These are phyloP conservation scores for Cyclotella kingstonii DNA, from an alignment of 108 stramenopile species.

Conservation along the genomic window DNA sequence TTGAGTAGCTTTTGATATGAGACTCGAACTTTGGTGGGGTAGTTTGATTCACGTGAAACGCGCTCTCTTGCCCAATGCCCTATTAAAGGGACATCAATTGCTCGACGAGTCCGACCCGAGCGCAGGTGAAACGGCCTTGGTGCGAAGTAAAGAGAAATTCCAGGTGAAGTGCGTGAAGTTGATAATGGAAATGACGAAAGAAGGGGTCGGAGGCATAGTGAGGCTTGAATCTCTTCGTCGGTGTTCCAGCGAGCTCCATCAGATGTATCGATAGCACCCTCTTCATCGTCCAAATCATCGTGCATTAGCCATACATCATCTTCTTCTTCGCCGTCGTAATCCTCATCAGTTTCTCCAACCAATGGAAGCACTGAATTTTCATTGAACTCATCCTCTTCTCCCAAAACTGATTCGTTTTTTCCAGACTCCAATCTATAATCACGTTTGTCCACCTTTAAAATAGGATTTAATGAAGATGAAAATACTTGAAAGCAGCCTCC, in stretches of 20 bases:
- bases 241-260: slow-evolving; percentile 50
- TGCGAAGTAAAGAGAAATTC: slow-evolving; percentile 95
- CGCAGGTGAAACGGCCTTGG: slow-evolving; percentile 95
- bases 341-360: slow-evolving; percentile 79
- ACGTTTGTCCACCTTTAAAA: slow-evolving; percentile 75
- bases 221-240: slow-evolving; percentile 54
- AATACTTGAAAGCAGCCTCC: slow-evolving; percentile 62
- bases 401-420: slow-evolving; percentile 47
- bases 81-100: slow-evolving; percentile 95
- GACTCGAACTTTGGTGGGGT: slow-evolving; percentile 98
- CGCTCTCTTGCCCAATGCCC: slow-evolving; percentile 93
- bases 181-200: slow-evolving; percentile 60
- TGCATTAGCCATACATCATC: slow-evolving; percentile 67
- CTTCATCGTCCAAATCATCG: slow-evolving; percentile 48
- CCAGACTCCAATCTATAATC: slow-evolving; percentile 35
- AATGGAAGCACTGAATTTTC: slow-evolving; percentile 71
- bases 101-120: slow-evolving; percentile 91
- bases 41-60: slow-evolving; percentile 83
- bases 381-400: slow-evolving; percentile 73
- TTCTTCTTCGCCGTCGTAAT: slow-evolving; percentile 50
- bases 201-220: slow-evolving; percentile 54
- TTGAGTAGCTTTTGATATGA: slow-evolving; percentile 99
- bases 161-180: slow-evolving; percentile 75
- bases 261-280: slow-evolving; percentile 29
- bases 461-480: slow-evolving; percentile 88